Evolutionary conservation across 1,284 basidiomycete genomes (phyloP), one percentile per base, ranked within the genome.

Genomic region (Xerocomus amazonicus): DNA sequence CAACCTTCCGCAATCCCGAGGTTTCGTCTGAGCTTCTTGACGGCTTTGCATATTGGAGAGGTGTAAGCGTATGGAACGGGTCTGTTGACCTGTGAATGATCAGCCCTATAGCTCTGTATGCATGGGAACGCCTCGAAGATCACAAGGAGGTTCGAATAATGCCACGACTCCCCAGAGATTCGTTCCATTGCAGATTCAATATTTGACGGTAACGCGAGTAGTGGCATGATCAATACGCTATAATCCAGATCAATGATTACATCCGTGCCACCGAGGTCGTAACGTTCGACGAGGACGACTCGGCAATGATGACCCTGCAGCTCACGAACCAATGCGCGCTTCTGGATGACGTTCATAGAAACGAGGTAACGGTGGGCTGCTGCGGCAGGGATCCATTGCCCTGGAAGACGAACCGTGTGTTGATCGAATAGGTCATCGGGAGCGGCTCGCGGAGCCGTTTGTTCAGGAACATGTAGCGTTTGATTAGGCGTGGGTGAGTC

Each of bases 261-360:
- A 57, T 86, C 79, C 7, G 72, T 73, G 26, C 75, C 79, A 45
- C 65, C 71, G 2, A 86, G 73, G 42, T 67, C 63, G 14, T 79
- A 77, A 35, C 87, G 78, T 60, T 87, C 87, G 4, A 83, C 72
- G 8, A 89, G 72, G 12, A 79, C 73, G 26, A 87, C 66, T 6
- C 66, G 63, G 53, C 75, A 80, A 17, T 67, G 56, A 9, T 56
- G 62, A 16, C 73, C 72, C 8, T 70, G 65, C 17, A 90, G 70
- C 13, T 68, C 64, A 7, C 73, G 74, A 31, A 84, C 73, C 2
- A 90, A 68, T 10, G 70, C 71, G 45, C 78, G 79, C 57, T 82
- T 83, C 62, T 89, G 85, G 4, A 88, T 69, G n/a, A 87, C 53
- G 26, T 79, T 70, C 48, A 88, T 61, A 14, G 84, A 88, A 14